A percentile compares a stretch with the other conserved stretches of the same genome.
Evolutionary conservation across 352 stramenopile genomes (phyloP).

Genomic region (Stramenopiles sp.): DNA sequence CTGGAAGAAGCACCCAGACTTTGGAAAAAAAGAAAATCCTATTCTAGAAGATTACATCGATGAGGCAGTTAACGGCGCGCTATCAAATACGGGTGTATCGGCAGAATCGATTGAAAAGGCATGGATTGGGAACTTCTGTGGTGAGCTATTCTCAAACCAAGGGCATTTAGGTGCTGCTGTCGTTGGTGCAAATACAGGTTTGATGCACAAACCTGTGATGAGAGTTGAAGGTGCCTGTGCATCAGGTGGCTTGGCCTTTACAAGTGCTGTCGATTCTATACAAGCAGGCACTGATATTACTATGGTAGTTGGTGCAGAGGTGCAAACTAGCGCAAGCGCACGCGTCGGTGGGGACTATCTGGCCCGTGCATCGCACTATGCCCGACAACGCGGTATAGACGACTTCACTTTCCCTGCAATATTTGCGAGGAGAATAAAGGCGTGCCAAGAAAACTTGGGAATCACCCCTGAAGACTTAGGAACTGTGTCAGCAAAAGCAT

Average conservation of each 20-base stretch:
- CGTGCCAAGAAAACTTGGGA: neutral
- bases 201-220: neutral
- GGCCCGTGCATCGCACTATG: neutral
- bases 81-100: neutral
- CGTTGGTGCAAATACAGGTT: neutral
- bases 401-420: neutral
- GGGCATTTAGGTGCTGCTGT: neutral
- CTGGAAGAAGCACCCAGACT: neutral
- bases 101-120: neutral
- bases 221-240: neutral
- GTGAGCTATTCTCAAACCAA: neutral
- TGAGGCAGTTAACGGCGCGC: neutral
- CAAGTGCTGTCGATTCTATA: neutral
- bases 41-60: neutral
- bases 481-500: neutral
- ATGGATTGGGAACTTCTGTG: neutral
- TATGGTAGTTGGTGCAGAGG: neutral
- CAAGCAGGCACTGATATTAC: neutral
- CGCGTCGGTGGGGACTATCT: neutral
- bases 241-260: neutral
- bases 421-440: neutral
- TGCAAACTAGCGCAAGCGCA: neutral
- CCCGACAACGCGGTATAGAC: neutral
- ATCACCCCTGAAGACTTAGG: neutral
- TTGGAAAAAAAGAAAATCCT: neutral